These are phyloP conservation scores for Malus hybrid DNA, from an alignment of 331 rosid genomes.

Conservation along the genomic window DNA sequence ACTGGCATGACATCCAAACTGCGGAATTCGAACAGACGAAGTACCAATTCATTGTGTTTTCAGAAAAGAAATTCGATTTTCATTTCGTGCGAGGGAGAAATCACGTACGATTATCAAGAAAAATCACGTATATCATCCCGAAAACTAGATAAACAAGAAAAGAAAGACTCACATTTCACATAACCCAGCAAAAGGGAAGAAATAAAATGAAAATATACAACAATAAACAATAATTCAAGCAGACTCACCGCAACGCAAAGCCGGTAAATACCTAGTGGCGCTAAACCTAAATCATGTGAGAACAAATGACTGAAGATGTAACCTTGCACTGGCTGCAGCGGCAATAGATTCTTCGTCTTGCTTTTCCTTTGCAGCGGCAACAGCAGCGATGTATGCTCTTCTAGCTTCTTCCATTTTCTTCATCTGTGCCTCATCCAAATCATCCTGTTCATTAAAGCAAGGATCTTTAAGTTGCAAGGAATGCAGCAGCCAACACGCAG, in stretches of 20 bases:
- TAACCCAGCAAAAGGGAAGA: not conserved
- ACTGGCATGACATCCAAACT: not conserved
- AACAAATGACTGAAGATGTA: conserved; percentile 59
- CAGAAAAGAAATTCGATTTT: not conserved
- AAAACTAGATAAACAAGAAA: no score
- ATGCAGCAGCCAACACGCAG: not conserved
- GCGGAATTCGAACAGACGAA: not conserved
- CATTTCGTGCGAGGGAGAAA: not conserved
- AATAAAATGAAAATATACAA: not conserved
- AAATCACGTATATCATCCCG: no score
- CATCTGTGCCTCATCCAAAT: conserved; percentile 55
- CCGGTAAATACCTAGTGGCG: conserved; percentile 6
- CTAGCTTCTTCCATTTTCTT: conserved; percentile 82
- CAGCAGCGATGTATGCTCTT: conserved; percentile 60
- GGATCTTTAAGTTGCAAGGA: conserved; percentile 6
- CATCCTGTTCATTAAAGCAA: conserved; percentile 53
- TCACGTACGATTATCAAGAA: not conserved
- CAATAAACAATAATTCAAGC: not conserved
- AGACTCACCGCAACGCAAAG: not conserved
- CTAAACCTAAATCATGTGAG: conserved; percentile 6
- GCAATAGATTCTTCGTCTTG: conserved; percentile 81
- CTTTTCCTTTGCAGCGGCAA: conserved; percentile 54
- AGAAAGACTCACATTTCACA: not conserved
- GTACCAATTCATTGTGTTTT: not conserved
- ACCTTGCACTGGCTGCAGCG: conserved; percentile 72